Evolutionary conservation across 768 basidiomycete species (phyloP), one percentile per base, ranked within the genome.

Genomic region (Tulasnella sp.): DNA sequence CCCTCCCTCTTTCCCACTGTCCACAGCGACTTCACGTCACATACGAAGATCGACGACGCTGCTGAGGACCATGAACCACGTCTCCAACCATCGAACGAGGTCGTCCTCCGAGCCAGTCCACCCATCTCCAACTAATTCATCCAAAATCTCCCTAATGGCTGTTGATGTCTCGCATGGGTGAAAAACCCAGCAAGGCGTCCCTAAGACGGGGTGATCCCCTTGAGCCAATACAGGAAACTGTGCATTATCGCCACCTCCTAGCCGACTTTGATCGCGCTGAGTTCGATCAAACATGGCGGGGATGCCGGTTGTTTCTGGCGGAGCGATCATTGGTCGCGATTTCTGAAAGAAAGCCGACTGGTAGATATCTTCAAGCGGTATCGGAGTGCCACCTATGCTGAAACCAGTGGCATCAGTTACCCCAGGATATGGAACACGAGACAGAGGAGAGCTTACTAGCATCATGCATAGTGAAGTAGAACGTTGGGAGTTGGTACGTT

Each of bases 171-270:
- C 92, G 84, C 96, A 97, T 14, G 96, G 96, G 84, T 97, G 96
- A 54, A 97, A 87, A 83, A 92, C 95, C 95, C 95, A 97, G 79
- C 91, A 92, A 12, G 92, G 92, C 2, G 87, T 90, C 31, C 91
- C 92, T 42, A 93, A 88, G 7, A 89, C 91, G 0, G 95, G 96
- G 83, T 97, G 96, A 80, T 97, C 96, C 12, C 94, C 94, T 83
- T 95, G 94, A 18, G 95, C 94, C 14, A 97, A 86, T 31, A 96
- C 85, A 14, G 96, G 94, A 83, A 96, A 93, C 7, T 90, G 80
- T 7, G 82, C 81, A 69, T 69, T 69, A 69, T 69, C 42, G 78
- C 74, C 73, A 64, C 83, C 28, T 77, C 80, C 20, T 80, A 50
- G 24, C 64, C 79, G 72, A 60, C 76, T 20, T 72, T 34, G 64